Percentiles rank a stretch among this genome's conserved stretches.
These are phyloP conservation scores for Fusarium marasasianum DNA, from an alignment of 2,329 filamentous ascomycete species.

Conservation along the genomic window DNA sequence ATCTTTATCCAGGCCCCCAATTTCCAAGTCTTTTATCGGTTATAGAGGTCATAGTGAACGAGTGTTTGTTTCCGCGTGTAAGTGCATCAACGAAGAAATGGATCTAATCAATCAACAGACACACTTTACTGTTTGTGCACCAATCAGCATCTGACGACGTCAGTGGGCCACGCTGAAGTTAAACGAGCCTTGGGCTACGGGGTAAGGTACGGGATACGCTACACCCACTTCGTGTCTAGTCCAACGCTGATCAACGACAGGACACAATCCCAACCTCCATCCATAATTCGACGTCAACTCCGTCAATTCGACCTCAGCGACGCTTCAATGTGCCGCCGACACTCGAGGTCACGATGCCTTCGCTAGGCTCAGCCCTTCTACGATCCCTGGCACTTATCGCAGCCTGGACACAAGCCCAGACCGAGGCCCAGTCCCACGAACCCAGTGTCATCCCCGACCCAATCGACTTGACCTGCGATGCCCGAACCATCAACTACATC, in stretches of 20 bases:
- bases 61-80: background rate
- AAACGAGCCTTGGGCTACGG: conserved; percentile 1
- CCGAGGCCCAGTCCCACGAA: conserved; percentile 3
- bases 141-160: conserved; percentile 12
- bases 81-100: background rate
- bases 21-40: background rate
- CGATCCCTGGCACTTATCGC: conserved; percentile 14
- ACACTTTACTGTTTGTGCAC: background rate
- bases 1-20: background rate
- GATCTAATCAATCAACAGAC: background rate
- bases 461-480: conserved; percentile 52
- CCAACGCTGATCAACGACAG: conserved; percentile 13
- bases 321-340: conserved; percentile 26
- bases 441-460: background rate
- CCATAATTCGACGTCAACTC: background rate
- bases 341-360: conserved; percentile 28
- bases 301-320: background rate
- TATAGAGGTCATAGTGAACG: background rate
- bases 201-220: background rate
- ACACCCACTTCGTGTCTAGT: conserved; percentile 20
- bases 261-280: conserved; percentile 17
- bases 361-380: conserved; percentile 25
- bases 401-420: conserved; percentile 10
- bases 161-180: conserved; percentile 12
- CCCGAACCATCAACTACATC: conserved; percentile 81